Conservation (phyloP, 75 land plant species). For the Cryptomeria japonica region DNA sequence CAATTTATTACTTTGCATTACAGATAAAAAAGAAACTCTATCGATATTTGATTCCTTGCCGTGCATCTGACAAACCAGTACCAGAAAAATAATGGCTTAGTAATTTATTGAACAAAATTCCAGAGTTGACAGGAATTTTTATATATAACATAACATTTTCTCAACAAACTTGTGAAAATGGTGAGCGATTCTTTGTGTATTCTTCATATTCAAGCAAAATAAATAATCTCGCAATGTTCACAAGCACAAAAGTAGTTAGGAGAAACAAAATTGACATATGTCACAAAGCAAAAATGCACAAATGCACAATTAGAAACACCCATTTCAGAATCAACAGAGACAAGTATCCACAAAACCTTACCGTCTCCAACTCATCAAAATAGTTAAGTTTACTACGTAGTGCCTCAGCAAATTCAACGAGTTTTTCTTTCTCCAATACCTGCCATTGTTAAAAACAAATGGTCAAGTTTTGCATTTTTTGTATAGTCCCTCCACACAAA, state of each 20-base stretch:
- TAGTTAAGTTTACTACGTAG: conserved; percentile 84
- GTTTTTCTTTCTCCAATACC: conserved; percentile 89
- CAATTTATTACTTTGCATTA: not conserved
- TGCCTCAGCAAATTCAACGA: conserved; percentile 92
- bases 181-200: not conserved
- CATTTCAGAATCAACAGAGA: not conserved
- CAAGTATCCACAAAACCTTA: conserved; percentile 31
- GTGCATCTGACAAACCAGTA: not conserved
- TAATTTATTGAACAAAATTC: not conserved
- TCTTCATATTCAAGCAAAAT: not conserved
- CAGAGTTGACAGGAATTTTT: not conserved
- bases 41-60: not conserved
- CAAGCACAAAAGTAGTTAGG: not conserved
- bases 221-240: not conserved
- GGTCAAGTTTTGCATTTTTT: not conserved
- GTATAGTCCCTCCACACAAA: not conserved
- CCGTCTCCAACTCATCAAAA: conserved; percentile 97
- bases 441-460: conserved; percentile 26
- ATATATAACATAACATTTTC: not conserved
- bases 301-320: not conserved
- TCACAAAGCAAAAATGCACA: not conserved
- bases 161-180: not conserved
- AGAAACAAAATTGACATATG: not conserved
- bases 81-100: not conserved
- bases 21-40: not conserved